phyloP scores from a whole-genome alignment of 805 yeast genomes.

The Ogataea minuta region DNA sequence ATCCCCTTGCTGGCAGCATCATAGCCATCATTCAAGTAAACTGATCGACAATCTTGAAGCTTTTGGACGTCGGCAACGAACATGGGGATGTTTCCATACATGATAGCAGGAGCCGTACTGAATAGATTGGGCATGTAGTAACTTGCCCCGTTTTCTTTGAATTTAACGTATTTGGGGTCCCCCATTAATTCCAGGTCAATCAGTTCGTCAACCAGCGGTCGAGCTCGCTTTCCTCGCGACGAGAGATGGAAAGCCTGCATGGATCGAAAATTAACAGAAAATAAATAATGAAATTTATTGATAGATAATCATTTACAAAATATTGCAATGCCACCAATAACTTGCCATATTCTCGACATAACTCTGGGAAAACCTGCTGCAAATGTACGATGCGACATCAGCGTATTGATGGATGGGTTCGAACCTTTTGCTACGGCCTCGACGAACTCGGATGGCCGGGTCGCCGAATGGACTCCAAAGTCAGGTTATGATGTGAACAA shows the following conservation, averaged over 20 bases:
- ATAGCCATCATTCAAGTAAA: slow-evolving; percentile 31
- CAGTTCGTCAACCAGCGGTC: neutral
- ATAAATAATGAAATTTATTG: neutral
- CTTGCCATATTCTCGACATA: slow-evolving; percentile 90
- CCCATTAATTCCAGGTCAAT: too few relatives aligned
- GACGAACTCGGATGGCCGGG: slow-evolving; percentile 82
- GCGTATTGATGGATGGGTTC: slow-evolving; percentile 27
- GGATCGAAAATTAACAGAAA: neutral
- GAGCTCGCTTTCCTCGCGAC: neutral
- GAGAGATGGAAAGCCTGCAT: slow-evolving; percentile 2
- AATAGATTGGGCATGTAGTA: slow-evolving; percentile 38
- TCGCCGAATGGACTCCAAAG: slow-evolving; percentile 56
- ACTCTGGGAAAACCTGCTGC: slow-evolving; percentile 79
- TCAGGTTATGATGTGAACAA: slow-evolving; percentile 25
- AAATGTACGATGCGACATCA: slow-evolving; percentile 67
- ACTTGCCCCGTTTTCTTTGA: slow-evolving; percentile 24
- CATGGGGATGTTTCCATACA: slow-evolving; percentile 30
- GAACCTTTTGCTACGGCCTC: slow-evolving; percentile 61
- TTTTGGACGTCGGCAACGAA: slow-evolving; percentile 31
- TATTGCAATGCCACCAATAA: slow-evolving; percentile 50
- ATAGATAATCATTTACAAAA: neutral
- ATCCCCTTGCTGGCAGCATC: slow-evolving; percentile 18
- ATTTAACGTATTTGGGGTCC: slow-evolving; percentile 30
- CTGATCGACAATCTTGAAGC: slow-evolving; percentile 18
- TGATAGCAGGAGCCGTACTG: slow-evolving; percentile 32